Evolutionary conservation across 345 rosid species (phyloP), one percentile per base, ranked within the genome.

Genomic region (Erodium maritimum): DNA sequence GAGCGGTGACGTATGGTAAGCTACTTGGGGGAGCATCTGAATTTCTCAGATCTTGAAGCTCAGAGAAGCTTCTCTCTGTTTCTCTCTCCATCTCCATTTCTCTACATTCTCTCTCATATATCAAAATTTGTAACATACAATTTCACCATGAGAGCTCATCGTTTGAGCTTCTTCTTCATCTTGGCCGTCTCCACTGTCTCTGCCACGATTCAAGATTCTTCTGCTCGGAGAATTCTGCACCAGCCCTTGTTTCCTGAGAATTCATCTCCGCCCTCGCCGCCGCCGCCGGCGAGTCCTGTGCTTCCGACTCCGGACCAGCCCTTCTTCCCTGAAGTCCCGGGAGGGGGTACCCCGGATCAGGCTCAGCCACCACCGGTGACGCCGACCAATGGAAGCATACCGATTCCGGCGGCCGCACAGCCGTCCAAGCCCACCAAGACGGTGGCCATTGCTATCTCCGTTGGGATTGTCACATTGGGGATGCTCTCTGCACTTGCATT

Each of bases 251-350:
- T 79, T 48, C 96, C 97, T 13, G 94, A 45, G 0, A 59, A 42
- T 66, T 58, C 73, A 1, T 67, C 73, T 0, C 61, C 85, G 0
- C 66, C 81, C 21, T 83, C 93, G 1, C 78, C 93, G 34, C 75
- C 96, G 0, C 80, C 91, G 37, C 8, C 1, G 1, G 76, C 61
- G 17, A 64, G 61, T 37, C 56, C 73, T 4, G 64, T 6, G n/a
- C 66, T 67, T 9, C 80, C 85, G 5, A 57, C 67, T 59, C 93
- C 96, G 0, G 82, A 82, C 73, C 88, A 85, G 69, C 97, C 97
- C 3, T 91, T 91, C 61, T 91, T 91, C 73, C 96, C 97, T 0
- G 94, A 85, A 56, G 88, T 91, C 73, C 96, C 97, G 0, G 94
- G 85, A 56, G 88, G 70, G 59, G 94, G 96, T 0, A 21, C 77